These are phyloP conservation scores for Phaeomoniella chlamydospora DNA, from an alignment of 2,329 filamentous ascomycete genomes.

Conservation along the genomic window DNA sequence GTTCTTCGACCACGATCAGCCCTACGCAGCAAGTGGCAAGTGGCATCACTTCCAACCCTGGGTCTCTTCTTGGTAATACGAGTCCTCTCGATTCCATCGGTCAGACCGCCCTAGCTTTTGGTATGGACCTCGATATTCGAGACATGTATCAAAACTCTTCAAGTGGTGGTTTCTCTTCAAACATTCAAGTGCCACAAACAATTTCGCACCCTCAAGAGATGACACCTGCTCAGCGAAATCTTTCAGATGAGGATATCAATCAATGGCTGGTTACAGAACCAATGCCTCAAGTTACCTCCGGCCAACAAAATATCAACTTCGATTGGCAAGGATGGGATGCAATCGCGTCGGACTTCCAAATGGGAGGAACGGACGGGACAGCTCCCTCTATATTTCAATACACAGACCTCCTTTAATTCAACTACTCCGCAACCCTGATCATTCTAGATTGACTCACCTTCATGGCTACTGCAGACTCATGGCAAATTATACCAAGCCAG, in stretches of 20 bases:
- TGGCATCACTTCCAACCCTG: background rate
- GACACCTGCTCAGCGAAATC: constrained; percentile 1
- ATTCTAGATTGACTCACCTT: too few relatives aligned
- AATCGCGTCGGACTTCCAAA: background rate
- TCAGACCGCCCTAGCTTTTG: constrained; percentile 6
- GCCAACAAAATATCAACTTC: too few relatives aligned
- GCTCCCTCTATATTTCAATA: background rate
- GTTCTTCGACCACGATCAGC: constrained; percentile 13
- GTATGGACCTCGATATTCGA: constrained; percentile 2
- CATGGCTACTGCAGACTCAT: too few relatives aligned
- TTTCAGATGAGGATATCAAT: constrained; percentile 1
- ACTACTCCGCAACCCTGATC: too few relatives aligned
- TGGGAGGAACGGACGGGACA: background rate
- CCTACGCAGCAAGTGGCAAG: constrained; percentile 3
- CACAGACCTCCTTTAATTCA: too few relatives aligned
- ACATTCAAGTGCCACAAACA: constrained; percentile 1
- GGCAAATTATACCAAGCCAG: too few relatives aligned
- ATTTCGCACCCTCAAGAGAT: background rate
- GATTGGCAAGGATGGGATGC: background rate
- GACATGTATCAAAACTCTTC: constrained; percentile 5
- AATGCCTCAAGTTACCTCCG: background rate
- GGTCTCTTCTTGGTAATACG: background rate
- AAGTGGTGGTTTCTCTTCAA: constrained; percentile 15
- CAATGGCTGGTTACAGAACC: constrained; percentile 1
- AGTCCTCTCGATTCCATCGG: constrained; percentile 1